Conservation (phyloP, 2,329 filamentous ascomycete genomes). For the Phaeomoniella chlamydospora region DNA sequence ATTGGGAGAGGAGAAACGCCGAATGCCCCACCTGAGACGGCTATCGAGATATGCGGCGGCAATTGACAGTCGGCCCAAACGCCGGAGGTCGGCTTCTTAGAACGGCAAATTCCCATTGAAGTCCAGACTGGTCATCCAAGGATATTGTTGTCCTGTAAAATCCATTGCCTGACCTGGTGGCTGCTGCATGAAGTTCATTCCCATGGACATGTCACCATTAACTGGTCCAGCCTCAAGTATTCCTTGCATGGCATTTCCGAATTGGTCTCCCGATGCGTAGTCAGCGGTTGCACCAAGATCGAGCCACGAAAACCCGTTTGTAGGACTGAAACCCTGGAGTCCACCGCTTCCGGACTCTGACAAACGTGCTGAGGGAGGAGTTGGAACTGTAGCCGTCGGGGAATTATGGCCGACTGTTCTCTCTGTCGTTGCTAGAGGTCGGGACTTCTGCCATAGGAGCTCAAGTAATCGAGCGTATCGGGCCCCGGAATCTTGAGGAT, state of each 20-base stretch:
- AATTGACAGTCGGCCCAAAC: too few relatives aligned
- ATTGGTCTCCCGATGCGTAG: slow-evolving; percentile 33
- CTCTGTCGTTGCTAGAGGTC: slow-evolving; percentile 8
- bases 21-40: too few relatives aligned
- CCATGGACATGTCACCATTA: not conserved
- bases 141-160: not conserved
- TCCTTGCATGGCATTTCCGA: slow-evolving; percentile 1
- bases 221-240: not conserved
- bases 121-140: not conserved
- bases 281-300: slow-evolving; percentile 46
- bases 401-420: not conserved
- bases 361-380: slow-evolving; percentile 6
- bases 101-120: not conserved
- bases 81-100: not conserved
- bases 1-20: too few relatives aligned
- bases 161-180: not conserved
- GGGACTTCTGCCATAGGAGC: slow-evolving; percentile 39
- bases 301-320: slow-evolving; percentile 47
- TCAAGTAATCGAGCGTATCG: slow-evolving; percentile 47
- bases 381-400: not conserved
- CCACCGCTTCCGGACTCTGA: slow-evolving; percentile 11
- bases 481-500: slow-evolving; percentile 44
- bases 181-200: not conserved
- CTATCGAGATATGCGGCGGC: too few relatives aligned
- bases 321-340: slow-evolving; percentile 26